These are phyloP conservation scores for Trametes cubensis DNA, from an alignment of 768 basidiomycete species.

Conservation along the genomic window DNA sequence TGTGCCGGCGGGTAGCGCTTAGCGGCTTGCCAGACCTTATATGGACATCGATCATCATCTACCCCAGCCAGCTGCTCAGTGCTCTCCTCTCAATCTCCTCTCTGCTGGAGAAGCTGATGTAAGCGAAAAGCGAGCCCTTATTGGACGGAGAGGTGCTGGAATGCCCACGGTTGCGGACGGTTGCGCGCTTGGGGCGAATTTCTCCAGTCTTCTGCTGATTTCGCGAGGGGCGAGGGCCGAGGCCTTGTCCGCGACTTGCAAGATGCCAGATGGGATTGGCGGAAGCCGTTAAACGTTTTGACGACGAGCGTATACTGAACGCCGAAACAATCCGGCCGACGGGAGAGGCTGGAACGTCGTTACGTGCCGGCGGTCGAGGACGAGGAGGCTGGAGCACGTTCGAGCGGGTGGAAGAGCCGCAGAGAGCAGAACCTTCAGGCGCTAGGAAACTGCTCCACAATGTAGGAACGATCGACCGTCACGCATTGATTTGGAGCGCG, in stretches of 20 bases:
- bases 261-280: too few relatives aligned
- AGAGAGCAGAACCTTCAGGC: too few relatives aligned
- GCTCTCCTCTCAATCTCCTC: background rate
- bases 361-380: background rate
- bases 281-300: too few relatives aligned
- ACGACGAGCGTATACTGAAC: background rate
- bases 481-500: background rate
- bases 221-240: background rate
- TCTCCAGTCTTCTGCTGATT: background rate
- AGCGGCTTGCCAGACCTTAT: constrained; percentile 11
- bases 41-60: constrained; percentile 11
- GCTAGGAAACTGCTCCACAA: background rate
- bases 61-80: background rate
- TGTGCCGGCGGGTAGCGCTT: background rate
- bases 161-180: background rate
- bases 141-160: background rate
- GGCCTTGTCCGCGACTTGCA: too few relatives aligned
- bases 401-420: too few relatives aligned
- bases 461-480: background rate
- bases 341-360: too few relatives aligned
- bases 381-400: too few relatives aligned
- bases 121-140: background rate
- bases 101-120: background rate
- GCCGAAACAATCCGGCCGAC: background rate
- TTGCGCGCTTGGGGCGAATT: background rate